Evolutionary conservation across 2,329 filamentous ascomycete genomes (phyloP).

Genomic region (Aureobasidium sp.): DNA sequence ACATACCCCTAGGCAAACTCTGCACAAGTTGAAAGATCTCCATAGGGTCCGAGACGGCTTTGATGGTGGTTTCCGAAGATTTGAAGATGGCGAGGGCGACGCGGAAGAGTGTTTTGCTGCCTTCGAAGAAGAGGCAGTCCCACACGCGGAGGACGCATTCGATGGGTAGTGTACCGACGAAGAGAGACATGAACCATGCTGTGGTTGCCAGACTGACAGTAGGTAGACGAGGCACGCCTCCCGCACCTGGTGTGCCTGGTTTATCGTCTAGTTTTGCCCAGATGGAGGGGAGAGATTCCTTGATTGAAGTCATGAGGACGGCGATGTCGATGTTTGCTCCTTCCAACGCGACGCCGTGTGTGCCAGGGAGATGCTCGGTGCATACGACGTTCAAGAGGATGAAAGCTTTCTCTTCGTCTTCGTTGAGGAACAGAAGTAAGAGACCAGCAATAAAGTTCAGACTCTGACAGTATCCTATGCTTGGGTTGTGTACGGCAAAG

Average conservation of each 20-base stretch:
- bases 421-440: constrained; percentile 70
- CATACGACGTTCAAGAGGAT: constrained; percentile 92
- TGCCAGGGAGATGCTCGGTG: constrained; percentile 77
- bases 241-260: constrained; percentile 31
- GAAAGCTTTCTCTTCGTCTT: constrained; percentile 84
- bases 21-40: constrained; percentile 95
- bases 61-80: constrained; percentile 71
- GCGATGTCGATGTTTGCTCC: constrained; percentile 90
- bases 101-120: constrained; percentile 86
- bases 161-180: constrained; percentile 84
- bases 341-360: constrained; percentile 82
- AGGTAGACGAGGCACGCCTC: constrained; percentile 52
- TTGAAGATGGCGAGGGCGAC: constrained; percentile 90
- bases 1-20: constrained; percentile 67
- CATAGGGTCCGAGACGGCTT: constrained; percentile 74
- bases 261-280: constrained; percentile 85
- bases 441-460: constrained; percentile 91
- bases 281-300: constrained; percentile 71
- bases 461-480: constrained; percentile 91
- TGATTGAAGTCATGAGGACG: constrained; percentile 80
- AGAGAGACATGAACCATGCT: constrained; percentile 97
- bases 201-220: constrained; percentile 90
- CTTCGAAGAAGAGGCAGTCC: constrained; percentile 95
- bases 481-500: constrained; percentile 83
- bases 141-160: constrained; percentile 88